These are phyloP conservation scores for Eimeria falciformis DNA, from an alignment of 169 alveolate genomes.

Conservation along the genomic window DNA sequence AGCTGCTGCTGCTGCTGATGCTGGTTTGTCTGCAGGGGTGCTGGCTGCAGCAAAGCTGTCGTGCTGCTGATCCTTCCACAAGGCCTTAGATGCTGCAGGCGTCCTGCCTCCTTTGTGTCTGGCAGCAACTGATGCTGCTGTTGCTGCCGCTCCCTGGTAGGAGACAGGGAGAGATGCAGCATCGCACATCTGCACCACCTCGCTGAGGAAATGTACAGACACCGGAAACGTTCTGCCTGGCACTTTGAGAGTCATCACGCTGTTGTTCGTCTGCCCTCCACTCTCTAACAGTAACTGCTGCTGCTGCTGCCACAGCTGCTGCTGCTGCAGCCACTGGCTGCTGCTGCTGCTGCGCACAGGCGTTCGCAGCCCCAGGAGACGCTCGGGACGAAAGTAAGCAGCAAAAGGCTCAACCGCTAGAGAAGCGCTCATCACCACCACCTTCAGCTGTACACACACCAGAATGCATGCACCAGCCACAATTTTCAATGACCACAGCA, in stretches of 20 bases:
- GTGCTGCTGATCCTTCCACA: conserved; percentile 44
- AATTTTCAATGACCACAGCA: no score
- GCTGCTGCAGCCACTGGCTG: conserved; percentile 64
- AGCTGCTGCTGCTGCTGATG: conserved; percentile 51
- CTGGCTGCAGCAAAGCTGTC: conserved; percentile 13
- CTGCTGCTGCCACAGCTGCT: conserved; percentile 56
- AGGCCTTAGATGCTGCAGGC: conserved; percentile 7
- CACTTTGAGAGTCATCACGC: conserved; percentile 86
- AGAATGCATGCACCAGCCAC: neutral
- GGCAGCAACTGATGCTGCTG: conserved; percentile 31
- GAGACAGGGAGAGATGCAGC: conserved; percentile 35
- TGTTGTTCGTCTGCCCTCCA: conserved; percentile 8
- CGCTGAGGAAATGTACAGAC: conserved; percentile 88
- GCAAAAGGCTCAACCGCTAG: conserved; percentile 94
- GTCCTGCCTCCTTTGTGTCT: conserved; percentile 10
- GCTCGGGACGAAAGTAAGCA: conserved; percentile 84
- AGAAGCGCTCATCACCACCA: conserved; percentile 99
- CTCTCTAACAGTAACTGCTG: conserved; percentile 23
- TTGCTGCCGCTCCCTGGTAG: conserved; percentile 39
- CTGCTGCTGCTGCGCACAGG: no score
- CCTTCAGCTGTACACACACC: conserved; percentile 84
- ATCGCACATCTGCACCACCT: conserved; percentile 32
- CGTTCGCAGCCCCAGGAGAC: conserved; percentile 89
- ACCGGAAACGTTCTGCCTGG: conserved; percentile 99
- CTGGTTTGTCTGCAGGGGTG: neutral